A percentile compares a stretch with the other conserved stretches of the same genome.
phyloP scores from a whole-genome alignment of 106 monocot genomes.

The Posidonia australis region DNA sequence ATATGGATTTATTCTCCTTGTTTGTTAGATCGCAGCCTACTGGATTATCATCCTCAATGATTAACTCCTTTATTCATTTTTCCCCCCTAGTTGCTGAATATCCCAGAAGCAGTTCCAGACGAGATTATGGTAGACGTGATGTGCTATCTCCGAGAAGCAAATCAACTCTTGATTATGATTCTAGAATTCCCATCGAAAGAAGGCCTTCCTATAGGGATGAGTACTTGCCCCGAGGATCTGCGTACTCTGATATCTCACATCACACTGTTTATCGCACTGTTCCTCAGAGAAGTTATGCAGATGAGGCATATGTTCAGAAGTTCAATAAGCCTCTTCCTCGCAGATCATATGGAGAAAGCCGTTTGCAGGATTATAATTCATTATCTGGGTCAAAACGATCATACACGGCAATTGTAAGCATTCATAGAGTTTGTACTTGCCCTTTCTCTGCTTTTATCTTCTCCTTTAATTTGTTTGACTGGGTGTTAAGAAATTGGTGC shows the following conservation, averaged over 20 bases:
- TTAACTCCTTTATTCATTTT: neutral
- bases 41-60: neutral
- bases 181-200: constrained; percentile 44
- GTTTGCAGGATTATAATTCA: constrained; percentile 66
- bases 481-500: neutral
- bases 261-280: too few species aligned
- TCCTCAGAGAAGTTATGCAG: constrained; percentile 47
- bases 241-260: constrained; percentile 38
- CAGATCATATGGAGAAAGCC: constrained; percentile 52
- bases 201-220: constrained; percentile 49
- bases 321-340: constrained; percentile 45
- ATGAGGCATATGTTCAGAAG: constrained; percentile 70
- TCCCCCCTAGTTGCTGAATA: constrained; percentile 51
- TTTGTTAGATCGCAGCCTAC: neutral
- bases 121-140: constrained; percentile 48
- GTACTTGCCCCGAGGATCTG: constrained; percentile 42
- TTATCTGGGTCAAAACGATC: constrained; percentile 69
- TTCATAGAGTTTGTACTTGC: too few species aligned
- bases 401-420: constrained; percentile 55
- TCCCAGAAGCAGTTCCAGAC: constrained; percentile 50
- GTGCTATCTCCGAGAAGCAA: constrained; percentile 47
- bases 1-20: neutral
- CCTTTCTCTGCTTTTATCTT: too few species aligned
- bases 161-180: constrained; percentile 41
- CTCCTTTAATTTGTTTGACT: neutral